Evolutionary conservation across 345 rosid species (phyloP).

Genomic region (Populus davidiana): DNA sequence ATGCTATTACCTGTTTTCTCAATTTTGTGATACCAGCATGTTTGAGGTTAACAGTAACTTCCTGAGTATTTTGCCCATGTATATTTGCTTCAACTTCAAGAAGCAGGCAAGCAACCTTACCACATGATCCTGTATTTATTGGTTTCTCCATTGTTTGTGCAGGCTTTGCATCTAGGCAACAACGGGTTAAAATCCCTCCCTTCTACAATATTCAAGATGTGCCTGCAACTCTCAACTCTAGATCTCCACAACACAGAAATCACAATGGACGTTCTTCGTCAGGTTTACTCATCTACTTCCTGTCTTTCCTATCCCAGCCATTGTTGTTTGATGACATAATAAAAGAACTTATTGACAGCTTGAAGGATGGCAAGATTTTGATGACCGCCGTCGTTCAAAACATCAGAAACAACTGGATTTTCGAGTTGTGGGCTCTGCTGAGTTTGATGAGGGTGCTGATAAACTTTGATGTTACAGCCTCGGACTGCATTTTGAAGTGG

Average conservation of each 20-base stretch:
- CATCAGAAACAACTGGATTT: slow-evolving; percentile 94
- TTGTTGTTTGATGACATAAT: not conserved
- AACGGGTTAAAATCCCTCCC: slow-evolving; percentile 72
- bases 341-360: slow-evolving; percentile 28
- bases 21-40: not conserved
- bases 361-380: slow-evolving; percentile 81
- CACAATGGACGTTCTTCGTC: slow-evolving; percentile 66
- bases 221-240: slow-evolving; percentile 65
- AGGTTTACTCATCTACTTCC: slow-evolving; percentile 44
- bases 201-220: slow-evolving; percentile 48
- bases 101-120: not conserved
- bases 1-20: not conserved
- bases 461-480: slow-evolving; percentile 43
- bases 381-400: slow-evolving; percentile 64
- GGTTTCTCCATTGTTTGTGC: slow-evolving; percentile 7
- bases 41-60: not conserved
- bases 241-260: slow-evolving; percentile 89
- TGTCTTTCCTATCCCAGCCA: not conserved
- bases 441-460: slow-evolving; percentile 94
- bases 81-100: not conserved
- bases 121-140: not conserved
- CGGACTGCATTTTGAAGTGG: not conserved
- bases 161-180: slow-evolving; percentile 67
- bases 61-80: not conserved
- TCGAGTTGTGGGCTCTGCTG: slow-evolving; percentile 55